Base-by-base conservation (phyloP, 2,329 filamentous ascomycete species). In the Colletotrichum australisinense region DNA sequence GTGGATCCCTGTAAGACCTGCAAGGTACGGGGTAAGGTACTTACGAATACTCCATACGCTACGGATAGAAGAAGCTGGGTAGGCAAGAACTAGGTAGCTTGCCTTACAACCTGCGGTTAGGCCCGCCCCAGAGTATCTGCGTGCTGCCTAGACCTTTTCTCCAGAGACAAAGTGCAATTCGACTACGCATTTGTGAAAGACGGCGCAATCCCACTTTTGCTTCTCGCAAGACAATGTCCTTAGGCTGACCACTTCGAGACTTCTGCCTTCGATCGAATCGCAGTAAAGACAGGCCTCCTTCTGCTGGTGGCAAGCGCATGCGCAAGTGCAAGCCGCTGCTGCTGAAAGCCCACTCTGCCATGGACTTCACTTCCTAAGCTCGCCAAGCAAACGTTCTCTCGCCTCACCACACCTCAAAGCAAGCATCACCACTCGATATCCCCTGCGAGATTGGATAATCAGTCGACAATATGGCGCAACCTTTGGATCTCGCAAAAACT, bases 401-500 rank as follows among this genome's bases (percentile, higher is more conserved):
- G 19, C 11, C 26, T 28, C 16, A 24, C 28, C 55, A 24, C 26
- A 32, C 35, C 24, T 56, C n/a, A 32, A n/a, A 16, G 35, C 14
- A 42, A 16, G 49, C 19, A 30, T 12, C 19, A 58, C n/a, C 11
- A 3, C 26, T 16, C 38, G 12, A 28, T 38, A 35, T 16, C 32
- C 12, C 26, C 14, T 8, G 30, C 28, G 22, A 4, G 4, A 26
- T 46, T 30, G n/a, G 63, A 9, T n/a, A 62, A 52, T 63, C 62
- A 58, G 53, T 72, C 64, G 26, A 24, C 49, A 24, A 55, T 19
- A 60, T 67, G 64, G 63, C 64, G 24, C 67, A 64, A 24, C 71
- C 62, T 30, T 88, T 89, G 86, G 88, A 89, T 81, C 82, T 89
- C 73, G 87, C 88, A n/a, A 86, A 95, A 81, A 92, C 93, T 53